Evolutionary conservation across 1,284 basidiomycete genomes (phyloP), one percentile per base, ranked within the genome.

Genomic region (Kalmanozyma brasiliensis): DNA sequence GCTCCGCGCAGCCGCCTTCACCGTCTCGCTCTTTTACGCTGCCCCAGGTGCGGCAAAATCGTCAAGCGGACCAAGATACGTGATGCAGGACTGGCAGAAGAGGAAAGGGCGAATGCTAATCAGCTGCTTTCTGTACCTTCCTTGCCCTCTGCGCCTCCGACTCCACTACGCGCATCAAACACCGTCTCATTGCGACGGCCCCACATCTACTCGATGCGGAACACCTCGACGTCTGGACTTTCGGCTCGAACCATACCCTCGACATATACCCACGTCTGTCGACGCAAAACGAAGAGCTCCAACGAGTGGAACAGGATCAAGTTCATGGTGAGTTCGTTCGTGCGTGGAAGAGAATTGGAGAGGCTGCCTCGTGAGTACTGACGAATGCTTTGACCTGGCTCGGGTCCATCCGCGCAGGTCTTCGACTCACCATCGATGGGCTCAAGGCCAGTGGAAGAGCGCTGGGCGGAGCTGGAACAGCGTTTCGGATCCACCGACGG

Each of bases 401-500:
- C n/a, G n/a, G 26, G 8, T 33, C 17, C 1, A 8, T 20, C 10
- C 37, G 26, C 20, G 13, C 35, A 88, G 87, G 84, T 89, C 43
- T 90, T 90, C 67, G 89, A 90, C 75, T 84, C 88, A n/a, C 88
- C 88, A 1, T 88, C 87, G 2, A 82, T 83, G 20, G 85, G 83
- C 7, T 67, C 83, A 1, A 78, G 84, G 34, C 83, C 85, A 0
- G 89, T 90, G 63, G 88, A 90, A 76, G 84, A 86, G 7, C 86
- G 89, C 6, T 82, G 87, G 49, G 82, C 81, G 0, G 82, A 83
- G 41, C 82, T 89, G 29, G 78, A 85, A 52, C 80, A 83, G 43
- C 83, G 84, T 0, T 88, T 88, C 69, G 86, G 86, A 2, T 81
- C 84, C 8, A 48, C 84, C 78, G 48, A 63, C 16, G 57, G 61